Base-by-base conservation (phyloP, 2,329 filamentous ascomycete genomes). In the Exophiala spinifera region DNA sequence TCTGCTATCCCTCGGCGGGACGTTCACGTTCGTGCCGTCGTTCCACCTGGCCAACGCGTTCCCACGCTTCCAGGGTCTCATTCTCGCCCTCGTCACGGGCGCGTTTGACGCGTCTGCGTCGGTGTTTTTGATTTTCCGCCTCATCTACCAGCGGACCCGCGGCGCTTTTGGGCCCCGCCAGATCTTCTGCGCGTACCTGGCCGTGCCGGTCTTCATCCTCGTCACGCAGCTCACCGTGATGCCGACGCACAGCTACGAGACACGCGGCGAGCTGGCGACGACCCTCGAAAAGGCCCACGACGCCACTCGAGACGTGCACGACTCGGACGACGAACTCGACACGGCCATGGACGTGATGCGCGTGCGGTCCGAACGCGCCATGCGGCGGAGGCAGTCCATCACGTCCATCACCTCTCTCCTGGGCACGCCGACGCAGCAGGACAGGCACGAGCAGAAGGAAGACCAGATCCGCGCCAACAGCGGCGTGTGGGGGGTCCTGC, bases 1-100 rank as follows among this genome's bases (percentile, higher is more conserved):
- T 46, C 83, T 89, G 56, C 78, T 92, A 10, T 87, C 88, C 1
- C 78, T 91, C 1, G 88, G 87, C 21, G 89, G 88, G 0, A 88
- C 88, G 0, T 91, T 89, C 63, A 83, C 87, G 49, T 92, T 91
- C 68, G 87, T 92, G 40, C 85, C 87, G 5, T 87, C 86, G 2
- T 92, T 91, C 70, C 88, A 92, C 70, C 82, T 92, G 42, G 88
- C 87, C 37, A 92, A 92, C 69, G 85, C 88, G 0, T 91, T 94
- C 64, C 88, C 88, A 0, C 81, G 80, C 51, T 78, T 87, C 67
- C 86, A 87, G 1, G 89, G 89, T 1, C 74, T 88, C 7, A 88
- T 94, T 60, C 78, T 94, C 3, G 88, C 89, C 1, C 75, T 92
- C 6, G 76, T 94, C 34, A 92, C 89, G 0, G 89, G 89, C 11